phyloP scores from a whole-genome alignment of 2,329 filamentous ascomycete species.

The Chalara sp. region DNA sequence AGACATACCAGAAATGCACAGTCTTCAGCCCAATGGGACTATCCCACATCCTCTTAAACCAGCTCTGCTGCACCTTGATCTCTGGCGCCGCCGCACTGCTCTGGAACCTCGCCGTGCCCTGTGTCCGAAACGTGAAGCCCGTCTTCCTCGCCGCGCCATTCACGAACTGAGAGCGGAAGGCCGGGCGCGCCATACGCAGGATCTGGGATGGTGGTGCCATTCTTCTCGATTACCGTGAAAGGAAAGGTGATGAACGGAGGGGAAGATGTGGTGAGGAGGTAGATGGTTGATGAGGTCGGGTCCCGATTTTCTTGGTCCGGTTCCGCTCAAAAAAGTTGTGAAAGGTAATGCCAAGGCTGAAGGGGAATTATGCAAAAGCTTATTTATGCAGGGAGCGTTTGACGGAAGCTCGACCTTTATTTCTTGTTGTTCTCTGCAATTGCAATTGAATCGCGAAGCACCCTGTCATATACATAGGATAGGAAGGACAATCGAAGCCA shows the following conservation, averaged over 20 bases:
- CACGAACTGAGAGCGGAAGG: constrained; percentile 41
- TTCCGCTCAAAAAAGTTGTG: no score
- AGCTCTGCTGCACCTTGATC: constrained; percentile 36
- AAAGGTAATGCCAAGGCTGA: no score
- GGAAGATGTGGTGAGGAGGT: no score
- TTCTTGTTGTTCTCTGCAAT: background rate
- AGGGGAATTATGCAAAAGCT: no score
- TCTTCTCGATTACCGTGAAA: background rate
- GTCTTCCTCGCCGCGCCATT: constrained; percentile 42
- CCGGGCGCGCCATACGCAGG: constrained; percentile 46
- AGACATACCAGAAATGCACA: constrained; percentile 87
- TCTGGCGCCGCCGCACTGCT: constrained; percentile 45
- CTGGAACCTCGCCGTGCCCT: constrained; percentile 58
- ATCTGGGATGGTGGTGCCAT: constrained; percentile 29
- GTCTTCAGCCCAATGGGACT: constrained; percentile 81
- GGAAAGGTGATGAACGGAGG: no score
- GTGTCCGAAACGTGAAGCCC: constrained; percentile 14
- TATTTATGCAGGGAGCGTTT: no score
- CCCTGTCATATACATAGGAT: no score
- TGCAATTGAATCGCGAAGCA: background rate
- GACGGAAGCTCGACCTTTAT: no score
- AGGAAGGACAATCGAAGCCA: constrained; percentile 19
- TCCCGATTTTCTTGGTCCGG: no score
- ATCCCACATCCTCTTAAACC: constrained; percentile 77
- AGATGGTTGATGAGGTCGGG: no score